These are phyloP conservation scores for Arxiozyma heterogenica DNA, from an alignment of 1,139 yeast genomes.

Conservation along the genomic window DNA sequence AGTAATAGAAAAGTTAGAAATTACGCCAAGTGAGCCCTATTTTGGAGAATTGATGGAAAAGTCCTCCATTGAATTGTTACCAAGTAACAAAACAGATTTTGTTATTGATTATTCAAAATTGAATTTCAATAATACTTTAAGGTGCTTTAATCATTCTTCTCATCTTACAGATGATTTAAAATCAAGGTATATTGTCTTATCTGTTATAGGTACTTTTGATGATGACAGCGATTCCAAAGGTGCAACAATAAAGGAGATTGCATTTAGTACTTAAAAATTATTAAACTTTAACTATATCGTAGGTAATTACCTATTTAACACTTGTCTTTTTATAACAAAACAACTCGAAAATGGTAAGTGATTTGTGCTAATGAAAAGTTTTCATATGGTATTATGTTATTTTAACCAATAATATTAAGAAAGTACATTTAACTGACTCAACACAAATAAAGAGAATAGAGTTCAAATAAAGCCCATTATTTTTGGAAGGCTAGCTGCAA, in stretches of 20 bases:
- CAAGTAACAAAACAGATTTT: constrained; percentile 42
- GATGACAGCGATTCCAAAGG: constrained; percentile 40
- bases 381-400: no score
- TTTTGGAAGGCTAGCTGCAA: no score
- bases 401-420: no score
- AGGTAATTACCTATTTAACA: no score
- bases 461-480: no score
- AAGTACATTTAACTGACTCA: no score
- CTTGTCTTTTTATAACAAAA: no score
- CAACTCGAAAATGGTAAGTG: no score
- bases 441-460: no score
- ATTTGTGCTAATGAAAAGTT: no score
- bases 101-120: constrained; percentile 27
- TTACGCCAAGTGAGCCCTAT: constrained; percentile 41
- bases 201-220: constrained; percentile 42
- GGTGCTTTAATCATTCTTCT: constrained; percentile 7
- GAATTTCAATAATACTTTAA: constrained; percentile 6
- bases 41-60: constrained; percentile 28
- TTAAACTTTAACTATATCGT: no score
- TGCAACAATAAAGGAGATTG: constrained; percentile 50
- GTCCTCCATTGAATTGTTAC: constrained; percentile 35
- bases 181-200: constrained; percentile 41
- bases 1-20: constrained; percentile 30
- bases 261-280: not conserved
- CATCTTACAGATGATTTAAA: constrained; percentile 13